phyloP scores from a whole-genome alignment of 116 monocot genomes.

The Thalassia testudinum region DNA sequence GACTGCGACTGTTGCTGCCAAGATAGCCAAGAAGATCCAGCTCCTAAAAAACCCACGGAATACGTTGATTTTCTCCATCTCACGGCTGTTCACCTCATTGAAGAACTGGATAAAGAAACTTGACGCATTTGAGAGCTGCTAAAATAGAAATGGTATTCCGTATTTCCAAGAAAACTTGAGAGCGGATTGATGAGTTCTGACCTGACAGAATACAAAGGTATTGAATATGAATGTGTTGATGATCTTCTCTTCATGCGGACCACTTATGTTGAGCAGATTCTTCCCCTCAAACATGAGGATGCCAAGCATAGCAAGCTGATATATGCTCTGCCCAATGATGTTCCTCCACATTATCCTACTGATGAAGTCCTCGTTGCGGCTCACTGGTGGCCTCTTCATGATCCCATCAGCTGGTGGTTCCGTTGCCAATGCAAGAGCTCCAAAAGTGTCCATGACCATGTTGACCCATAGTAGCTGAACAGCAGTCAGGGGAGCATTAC shows the following conservation, averaged over 20 bases:
- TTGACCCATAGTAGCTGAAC: constrained; percentile 99
- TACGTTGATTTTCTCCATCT: constrained; percentile 88
- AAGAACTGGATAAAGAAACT: constrained; percentile 38
- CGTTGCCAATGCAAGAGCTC: constrained; percentile 94
- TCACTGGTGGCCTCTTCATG: constrained; percentile 82
- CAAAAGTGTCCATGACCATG: constrained; percentile 99
- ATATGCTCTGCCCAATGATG: constrained; percentile 79
- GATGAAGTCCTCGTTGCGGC: constrained; percentile 60
- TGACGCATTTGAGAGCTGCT: neutral
- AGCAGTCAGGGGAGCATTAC: constrained; percentile 85
- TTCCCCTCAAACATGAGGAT: constrained; percentile 76
- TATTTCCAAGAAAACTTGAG: neutral
- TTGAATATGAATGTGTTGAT: constrained; percentile 97
- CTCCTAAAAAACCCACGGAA: constrained; percentile 68
- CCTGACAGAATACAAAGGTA: constrained; percentile 98
- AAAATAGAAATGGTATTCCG: neutral
- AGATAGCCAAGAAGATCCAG: constrained; percentile 61
- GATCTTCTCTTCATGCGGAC: constrained; percentile 33
- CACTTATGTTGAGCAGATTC: constrained; percentile 47
- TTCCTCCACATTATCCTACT: constrained; percentile 90
- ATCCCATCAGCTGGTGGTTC: constrained; percentile 94
- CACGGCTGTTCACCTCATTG: constrained; percentile 90
- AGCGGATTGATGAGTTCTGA: constrained; percentile 5
- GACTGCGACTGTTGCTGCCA: constrained; percentile 41
- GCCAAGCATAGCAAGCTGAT: constrained; percentile 79